Percentiles rank a stretch among this genome's conserved stretches.
Evolutionary conservation across 1,284 basidiomycete species (phyloP).

Genomic region (Malassezia cuniculi): DNA sequence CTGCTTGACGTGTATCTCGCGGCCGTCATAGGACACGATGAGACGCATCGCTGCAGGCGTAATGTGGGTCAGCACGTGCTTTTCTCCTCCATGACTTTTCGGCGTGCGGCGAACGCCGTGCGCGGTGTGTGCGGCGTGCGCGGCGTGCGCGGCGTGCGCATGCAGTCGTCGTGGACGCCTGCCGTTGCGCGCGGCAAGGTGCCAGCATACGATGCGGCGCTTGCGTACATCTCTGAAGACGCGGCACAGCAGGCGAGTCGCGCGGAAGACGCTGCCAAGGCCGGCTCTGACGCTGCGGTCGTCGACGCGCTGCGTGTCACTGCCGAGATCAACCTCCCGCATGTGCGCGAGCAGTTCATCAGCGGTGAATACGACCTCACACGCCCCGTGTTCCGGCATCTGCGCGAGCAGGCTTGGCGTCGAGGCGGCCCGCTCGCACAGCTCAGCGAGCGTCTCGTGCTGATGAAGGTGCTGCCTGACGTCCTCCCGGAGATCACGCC

Average conservation of each 20-base stretch:
- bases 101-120: not conserved
- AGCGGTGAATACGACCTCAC: constrained; percentile 45
- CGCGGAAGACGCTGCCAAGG: constrained; percentile 38
- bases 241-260: constrained; percentile 48
- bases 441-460: constrained; percentile 76
- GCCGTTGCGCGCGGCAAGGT: constrained; percentile 58
- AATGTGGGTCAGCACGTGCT: not conserved
- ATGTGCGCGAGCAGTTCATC: constrained; percentile 60
- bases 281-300: constrained; percentile 8
- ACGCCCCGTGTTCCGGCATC: constrained; percentile 59
- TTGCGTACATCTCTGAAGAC: constrained; percentile 54
- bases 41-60: constrained; percentile 21
- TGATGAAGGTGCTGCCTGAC: constrained; percentile 83
- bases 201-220: constrained; percentile 69
- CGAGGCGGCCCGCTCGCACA: constrained; percentile 69
- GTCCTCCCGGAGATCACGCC: constrained; percentile 62
- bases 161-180: constrained; percentile 24
- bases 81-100: not conserved
- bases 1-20: constrained; percentile 31
- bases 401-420: constrained; percentile 73
- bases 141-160: not conserved
- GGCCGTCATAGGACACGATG: constrained; percentile 35
- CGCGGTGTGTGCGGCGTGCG: constrained; percentile 2
- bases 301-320: constrained; percentile 54
- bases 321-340: constrained; percentile 62